phyloP scores from a whole-genome alignment of 1,284 basidiomycete genomes.

The Vanrija pseudolonga region DNA sequence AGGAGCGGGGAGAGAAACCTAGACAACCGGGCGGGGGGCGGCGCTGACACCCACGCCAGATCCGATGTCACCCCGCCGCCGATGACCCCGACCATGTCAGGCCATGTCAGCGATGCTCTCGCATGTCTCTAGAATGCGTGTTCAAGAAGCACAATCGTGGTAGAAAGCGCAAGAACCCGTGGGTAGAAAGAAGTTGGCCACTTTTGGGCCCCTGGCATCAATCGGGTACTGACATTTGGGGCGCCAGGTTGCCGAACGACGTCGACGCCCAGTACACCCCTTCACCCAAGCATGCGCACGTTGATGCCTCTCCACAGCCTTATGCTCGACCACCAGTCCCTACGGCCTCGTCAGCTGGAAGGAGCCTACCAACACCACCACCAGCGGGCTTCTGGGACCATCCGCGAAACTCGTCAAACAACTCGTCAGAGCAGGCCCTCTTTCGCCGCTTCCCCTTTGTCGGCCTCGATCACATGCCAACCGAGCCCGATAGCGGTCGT shows the following conservation, averaged over 20 bases:
- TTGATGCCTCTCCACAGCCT: not conserved
- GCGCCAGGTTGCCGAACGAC: not conserved
- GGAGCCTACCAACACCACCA: not conserved
- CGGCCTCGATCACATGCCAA: constrained; percentile 4
- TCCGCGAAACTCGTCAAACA: not conserved
- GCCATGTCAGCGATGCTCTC: constrained; percentile 28
- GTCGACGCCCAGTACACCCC: not conserved
- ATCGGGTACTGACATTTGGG: not conserved
- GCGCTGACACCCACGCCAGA: constrained; percentile 14
- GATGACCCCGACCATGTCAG: constrained; percentile 31
- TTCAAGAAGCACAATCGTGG: constrained; percentile 36
- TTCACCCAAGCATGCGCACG: constrained; percentile 9
- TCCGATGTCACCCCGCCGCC: constrained; percentile 32
- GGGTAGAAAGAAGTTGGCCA: constrained; percentile 4
- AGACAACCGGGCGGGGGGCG: too few species aligned
- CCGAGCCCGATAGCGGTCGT: not conserved
- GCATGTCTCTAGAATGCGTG: constrained; percentile 29
- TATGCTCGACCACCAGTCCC: not conserved
- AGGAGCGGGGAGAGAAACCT: not conserved
- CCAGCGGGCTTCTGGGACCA: constrained; percentile 11
- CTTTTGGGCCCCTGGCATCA: not conserved
- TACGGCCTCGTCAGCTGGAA: not conserved
- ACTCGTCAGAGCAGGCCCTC: constrained; percentile 10
- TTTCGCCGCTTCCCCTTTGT: constrained; percentile 17
- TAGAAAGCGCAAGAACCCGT: constrained; percentile 31